Conservation (phyloP, 1,284 basidiomycete species). For the Apiotrichum gamsii region DNA sequence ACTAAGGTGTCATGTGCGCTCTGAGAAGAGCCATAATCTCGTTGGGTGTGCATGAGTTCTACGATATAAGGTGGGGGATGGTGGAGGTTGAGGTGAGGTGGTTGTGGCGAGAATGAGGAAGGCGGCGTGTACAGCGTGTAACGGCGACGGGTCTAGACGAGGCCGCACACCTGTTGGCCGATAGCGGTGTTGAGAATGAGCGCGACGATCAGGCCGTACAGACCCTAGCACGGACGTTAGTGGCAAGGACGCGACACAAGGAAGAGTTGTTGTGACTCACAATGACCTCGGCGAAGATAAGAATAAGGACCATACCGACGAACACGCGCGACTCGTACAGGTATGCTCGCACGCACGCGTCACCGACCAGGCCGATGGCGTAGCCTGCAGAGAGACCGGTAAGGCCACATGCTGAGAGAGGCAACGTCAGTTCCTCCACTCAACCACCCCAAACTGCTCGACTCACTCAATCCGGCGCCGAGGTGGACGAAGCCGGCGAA, state of each 20-base stretch:
- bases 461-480: conserved; percentile 69
- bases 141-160: not conserved
- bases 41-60: conserved; percentile 8
- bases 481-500: conserved; percentile 90
- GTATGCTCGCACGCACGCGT: conserved; percentile 60
- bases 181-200: conserved; percentile 52
- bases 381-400: conserved; percentile 92
- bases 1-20: not conserved
- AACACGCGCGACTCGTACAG: conserved; percentile 59
- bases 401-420: conserved; percentile 18
- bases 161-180: conserved; percentile 17
- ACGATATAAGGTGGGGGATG: not conserved
- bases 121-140: not conserved
- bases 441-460: too few relatives aligned
- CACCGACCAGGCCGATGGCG: conserved; percentile 94
- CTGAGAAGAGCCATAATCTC: too few relatives aligned
- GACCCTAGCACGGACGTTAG: too few relatives aligned
- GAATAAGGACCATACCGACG: conserved; percentile 61
- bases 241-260: too few relatives aligned
- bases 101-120: not conserved
- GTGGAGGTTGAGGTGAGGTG: not conserved
- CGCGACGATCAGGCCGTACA: conserved; percentile 55
- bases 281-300: conserved; percentile 51
- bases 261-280: not conserved
- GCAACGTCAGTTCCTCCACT: too few relatives aligned